These are phyloP conservation scores for Neofusicoccum sp. DNA, from an alignment of 2,329 filamentous ascomycete genomes.

Conservation along the genomic window DNA sequence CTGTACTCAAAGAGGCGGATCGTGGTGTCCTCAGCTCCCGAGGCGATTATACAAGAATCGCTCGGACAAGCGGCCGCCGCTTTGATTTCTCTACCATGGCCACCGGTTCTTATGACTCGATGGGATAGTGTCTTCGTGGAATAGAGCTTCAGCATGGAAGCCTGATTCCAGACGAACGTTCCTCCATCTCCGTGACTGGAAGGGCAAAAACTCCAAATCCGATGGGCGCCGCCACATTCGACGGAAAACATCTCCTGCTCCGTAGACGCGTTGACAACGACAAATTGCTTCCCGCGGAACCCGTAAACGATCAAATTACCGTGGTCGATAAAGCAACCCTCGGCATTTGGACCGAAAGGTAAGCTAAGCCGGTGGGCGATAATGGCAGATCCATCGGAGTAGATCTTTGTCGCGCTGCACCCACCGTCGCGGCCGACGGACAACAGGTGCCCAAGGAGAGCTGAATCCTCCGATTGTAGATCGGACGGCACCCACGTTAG, in stretches of 20 bases:
- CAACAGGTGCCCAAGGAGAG: slow-evolving; percentile 52
- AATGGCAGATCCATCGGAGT: slow-evolving; percentile 25
- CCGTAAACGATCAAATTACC: slow-evolving; percentile 71
- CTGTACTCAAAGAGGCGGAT: slow-evolving; percentile 68
- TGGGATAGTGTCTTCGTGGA: slow-evolving; percentile 43
- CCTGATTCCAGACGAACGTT: slow-evolving; percentile 73
- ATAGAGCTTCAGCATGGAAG: slow-evolving; percentile 53
- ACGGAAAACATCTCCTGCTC: slow-evolving; percentile 69
- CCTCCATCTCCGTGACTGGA: slow-evolving; percentile 36
- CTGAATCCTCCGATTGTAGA: slow-evolving; percentile 16
- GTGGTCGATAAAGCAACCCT: slow-evolving; percentile 63
- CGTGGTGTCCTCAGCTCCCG: slow-evolving; percentile 68
- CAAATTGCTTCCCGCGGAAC: slow-evolving; percentile 75
- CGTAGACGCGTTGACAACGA: slow-evolving; percentile 74
- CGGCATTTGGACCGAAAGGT: slow-evolving; percentile 73
- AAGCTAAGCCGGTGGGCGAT: slow-evolving; percentile 67
- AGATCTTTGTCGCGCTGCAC: slow-evolving; percentile 61
- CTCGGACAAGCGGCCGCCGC: slow-evolving; percentile 49
- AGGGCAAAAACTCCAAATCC: slow-evolving; percentile 64
- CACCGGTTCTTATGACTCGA: slow-evolving; percentile 61
- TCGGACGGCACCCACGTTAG: slow-evolving; percentile 43
- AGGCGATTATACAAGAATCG: slow-evolving; percentile 53
- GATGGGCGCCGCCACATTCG: slow-evolving; percentile 81
- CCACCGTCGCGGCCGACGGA: slow-evolving; percentile 75
- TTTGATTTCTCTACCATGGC: slow-evolving; percentile 86